Evolutionary conservation across 169 alveolate species (phyloP).

Genomic region (Ichthyophthirius multifiliis): DNA sequence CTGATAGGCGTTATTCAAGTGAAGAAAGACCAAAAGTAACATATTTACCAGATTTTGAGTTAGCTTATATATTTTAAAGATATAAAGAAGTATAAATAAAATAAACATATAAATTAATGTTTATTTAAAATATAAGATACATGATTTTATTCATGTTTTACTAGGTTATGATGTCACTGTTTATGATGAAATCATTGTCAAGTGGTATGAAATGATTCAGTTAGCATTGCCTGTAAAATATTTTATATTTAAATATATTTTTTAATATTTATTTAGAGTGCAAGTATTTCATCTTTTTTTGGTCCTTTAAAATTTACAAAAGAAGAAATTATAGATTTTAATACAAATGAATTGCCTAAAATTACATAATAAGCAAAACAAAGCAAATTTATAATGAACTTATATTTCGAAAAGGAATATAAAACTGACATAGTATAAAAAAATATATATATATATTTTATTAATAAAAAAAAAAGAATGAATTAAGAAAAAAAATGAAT

Average conservation of each 20-base stretch:
- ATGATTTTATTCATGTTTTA: constrained; percentile 36
- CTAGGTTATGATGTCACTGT: constrained; percentile 28
- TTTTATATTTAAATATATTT: background rate
- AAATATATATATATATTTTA: background rate
- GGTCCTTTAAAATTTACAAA: constrained; percentile 30
- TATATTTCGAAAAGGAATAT: constrained; percentile 30
- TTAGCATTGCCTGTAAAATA: constrained; percentile 19
- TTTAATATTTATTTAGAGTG: background rate
- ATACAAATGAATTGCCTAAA: background rate
- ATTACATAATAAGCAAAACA: background rate
- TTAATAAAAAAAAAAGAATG: background rate
- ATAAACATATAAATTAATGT: background rate
- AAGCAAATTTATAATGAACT: constrained; percentile 29
- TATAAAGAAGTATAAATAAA: constrained; percentile 22
- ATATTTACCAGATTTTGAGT: constrained; percentile 30
- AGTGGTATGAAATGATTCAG: constrained; percentile 39
- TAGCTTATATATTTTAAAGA: constrained; percentile 40
- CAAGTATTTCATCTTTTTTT: constrained; percentile 25
- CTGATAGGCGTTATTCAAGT: constrained; percentile 12
- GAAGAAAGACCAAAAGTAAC: constrained; percentile 37
- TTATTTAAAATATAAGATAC: background rate
- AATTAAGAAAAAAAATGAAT: background rate
- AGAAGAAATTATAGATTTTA: constrained; percentile 15
- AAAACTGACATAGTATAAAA: background rate
- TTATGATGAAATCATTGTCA: constrained; percentile 38